Evolutionary conservation across 2,329 filamentous ascomycete species (phyloP).

Genomic region (Sclerotinia sclerotiorum): DNA sequence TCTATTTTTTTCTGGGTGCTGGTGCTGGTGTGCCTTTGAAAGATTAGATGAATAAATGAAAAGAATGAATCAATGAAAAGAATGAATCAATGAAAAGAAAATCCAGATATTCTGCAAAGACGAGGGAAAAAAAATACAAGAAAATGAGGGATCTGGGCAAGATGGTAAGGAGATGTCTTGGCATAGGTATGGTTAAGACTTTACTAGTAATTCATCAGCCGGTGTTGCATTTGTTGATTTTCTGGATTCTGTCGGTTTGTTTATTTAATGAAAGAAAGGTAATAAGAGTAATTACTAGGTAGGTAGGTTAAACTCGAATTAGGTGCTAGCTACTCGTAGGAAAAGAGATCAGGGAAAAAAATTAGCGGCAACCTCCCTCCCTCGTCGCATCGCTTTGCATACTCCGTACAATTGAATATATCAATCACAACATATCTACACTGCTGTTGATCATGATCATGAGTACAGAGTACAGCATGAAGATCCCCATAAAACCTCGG

Average conservation of each 20-base stretch:
- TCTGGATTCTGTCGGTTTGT: neutral
- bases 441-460: neutral
- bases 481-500: neutral
- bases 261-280: no score
- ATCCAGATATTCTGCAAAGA: neutral
- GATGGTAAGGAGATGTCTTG: neutral
- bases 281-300: no score
- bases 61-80: no score
- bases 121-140: neutral
- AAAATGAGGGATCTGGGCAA: neutral
- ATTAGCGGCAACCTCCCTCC: neutral
- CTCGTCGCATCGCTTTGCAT: neutral
- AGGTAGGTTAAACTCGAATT: neutral
- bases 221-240: slow-evolving; percentile 3
- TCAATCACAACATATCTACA: neutral
- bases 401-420: neutral
- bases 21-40: no score
- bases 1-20: no score
- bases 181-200: neutral
- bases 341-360: no score
- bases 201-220: neutral
- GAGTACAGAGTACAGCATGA: neutral
- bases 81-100: neutral
- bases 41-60: neutral
- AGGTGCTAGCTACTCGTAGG: no score